Evolutionary conservation across 2,329 filamentous ascomycete species (phyloP), one percentile per base, ranked within the genome.

Genomic region (Xylariaceae sp.): DNA sequence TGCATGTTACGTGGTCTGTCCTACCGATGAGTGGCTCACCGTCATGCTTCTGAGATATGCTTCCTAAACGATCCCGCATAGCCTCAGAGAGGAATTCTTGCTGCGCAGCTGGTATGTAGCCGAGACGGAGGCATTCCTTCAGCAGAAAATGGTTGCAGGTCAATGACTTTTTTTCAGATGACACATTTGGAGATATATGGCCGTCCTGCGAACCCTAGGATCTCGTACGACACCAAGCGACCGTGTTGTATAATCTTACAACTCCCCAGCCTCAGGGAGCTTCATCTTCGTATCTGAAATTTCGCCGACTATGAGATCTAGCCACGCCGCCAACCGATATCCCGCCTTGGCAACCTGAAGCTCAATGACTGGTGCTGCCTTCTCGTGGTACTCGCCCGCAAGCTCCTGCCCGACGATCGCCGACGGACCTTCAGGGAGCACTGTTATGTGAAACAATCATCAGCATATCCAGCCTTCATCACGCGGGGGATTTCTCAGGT

Each of bases 321-420:
- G 64, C 79, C 80, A 87, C 16, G 73, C 74, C 2, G 78, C 84
- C 59, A 88, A 70, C 37, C 85, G 73, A 59, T 79, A 85, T 9
- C 85, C 85, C 3, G 80, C 85, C 49, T 76, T 78, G 7, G 83
- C 84, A 46, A 89, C 70, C 57, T 84, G 78, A 44, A 76, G 57
- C 61, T 87, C 79, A 34, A 87, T 69, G 43, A 82, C 75, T 16
- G 74, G 78, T n/a, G 75, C 76, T 2, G 81, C 82, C 24, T 69
- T 72, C 24, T 79, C 69, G 54, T 79, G 86, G 61, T 87, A 87
- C 26, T 73, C 70, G 0, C 76, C 77, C 19, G 73, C 73, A 18
- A 87, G 67, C 55, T 86, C 81, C 61, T 79, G 67, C 15, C 72
- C 75, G 12, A 64, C 66, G 39, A 85, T 79, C 7, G 73, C 79